Percentiles rank a stretch among this genome's conserved stretches.
phyloP scores from a whole-genome alignment of 192 early-diverging fungal species.

The Jimgerdemannia lactiflua region DNA sequence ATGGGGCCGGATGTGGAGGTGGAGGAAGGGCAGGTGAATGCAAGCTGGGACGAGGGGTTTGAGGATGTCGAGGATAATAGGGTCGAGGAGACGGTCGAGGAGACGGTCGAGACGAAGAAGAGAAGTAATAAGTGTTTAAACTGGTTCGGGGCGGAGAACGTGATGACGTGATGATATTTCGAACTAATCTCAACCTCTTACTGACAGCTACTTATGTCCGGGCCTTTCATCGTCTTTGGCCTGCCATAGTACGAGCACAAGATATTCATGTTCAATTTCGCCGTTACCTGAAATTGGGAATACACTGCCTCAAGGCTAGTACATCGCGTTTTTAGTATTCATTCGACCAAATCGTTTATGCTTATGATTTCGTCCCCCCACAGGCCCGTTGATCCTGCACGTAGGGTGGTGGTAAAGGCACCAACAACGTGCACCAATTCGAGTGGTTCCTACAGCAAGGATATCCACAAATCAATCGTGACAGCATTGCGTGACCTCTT shows the following conservation, averaged over 20 bases:
- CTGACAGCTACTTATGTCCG: conserved; percentile 42
- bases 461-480: too few species aligned
- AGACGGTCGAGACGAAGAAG: conserved; percentile 40
- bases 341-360: not conserved
- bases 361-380: not conserved
- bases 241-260: conserved; percentile 86
- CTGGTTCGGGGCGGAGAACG: conserved; percentile 17
- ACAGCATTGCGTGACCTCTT: too few species aligned
- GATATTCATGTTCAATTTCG: conserved; percentile 83
- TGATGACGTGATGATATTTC: not conserved
- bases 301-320: conserved; percentile 74
- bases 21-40: conserved; percentile 46
- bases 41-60: conserved; percentile 36
- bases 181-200: not conserved
- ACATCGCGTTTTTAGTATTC: too few species aligned
- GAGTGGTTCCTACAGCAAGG: conserved; percentile 87
- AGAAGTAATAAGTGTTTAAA: conserved; percentile 26
- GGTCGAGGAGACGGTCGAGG: conserved; percentile 4
- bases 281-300: conserved; percentile 64
- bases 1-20: conserved; percentile 28
- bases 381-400: conserved; percentile 80
- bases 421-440: conserved; percentile 94
- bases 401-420: conserved; percentile 75
- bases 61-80: conserved; percentile 29
- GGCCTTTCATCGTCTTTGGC: conserved; percentile 56